Conservation (phyloP, 768 basidiomycete genomes). For the Calocybe indica region DNA sequence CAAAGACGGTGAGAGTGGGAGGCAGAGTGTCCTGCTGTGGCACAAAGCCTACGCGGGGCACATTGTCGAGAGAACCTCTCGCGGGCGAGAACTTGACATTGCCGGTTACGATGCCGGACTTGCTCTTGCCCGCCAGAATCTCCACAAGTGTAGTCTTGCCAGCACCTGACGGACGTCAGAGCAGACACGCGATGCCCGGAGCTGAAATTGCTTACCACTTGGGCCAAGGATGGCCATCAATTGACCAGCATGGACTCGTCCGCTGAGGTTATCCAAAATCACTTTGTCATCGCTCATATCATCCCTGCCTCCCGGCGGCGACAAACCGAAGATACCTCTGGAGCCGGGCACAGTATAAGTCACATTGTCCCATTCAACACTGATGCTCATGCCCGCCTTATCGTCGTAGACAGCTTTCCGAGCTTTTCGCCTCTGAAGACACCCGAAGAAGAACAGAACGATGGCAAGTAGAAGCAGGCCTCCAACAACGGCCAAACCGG, state of each 20-base stretch:
- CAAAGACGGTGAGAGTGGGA: slow-evolving; percentile 70
- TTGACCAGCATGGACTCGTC: slow-evolving; percentile 69
- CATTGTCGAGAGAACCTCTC: slow-evolving; percentile 14
- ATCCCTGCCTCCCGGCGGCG: slow-evolving; percentile 7
- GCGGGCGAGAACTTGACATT: slow-evolving; percentile 48
- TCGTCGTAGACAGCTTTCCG: slow-evolving; percentile 34
- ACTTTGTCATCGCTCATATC: slow-evolving; percentile 44
- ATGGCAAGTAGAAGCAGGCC: slow-evolving; percentile 53
- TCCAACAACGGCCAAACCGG: slow-evolving; percentile 83
- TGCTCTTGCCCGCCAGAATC: slow-evolving; percentile 79
- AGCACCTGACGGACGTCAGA: slow-evolving; percentile 40
- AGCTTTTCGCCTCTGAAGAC: slow-evolving; percentile 57
- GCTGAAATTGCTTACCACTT: slow-evolving; percentile 48
- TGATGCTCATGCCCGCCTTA: slow-evolving; percentile 44
- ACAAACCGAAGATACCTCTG: slow-evolving; percentile 8
- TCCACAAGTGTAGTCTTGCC: slow-evolving; percentile 93
- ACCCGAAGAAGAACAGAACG: slow-evolving; percentile 56
- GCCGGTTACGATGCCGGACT: slow-evolving; percentile 66
- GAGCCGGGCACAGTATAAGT: slow-evolving; percentile 52
- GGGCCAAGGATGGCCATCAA: slow-evolving; percentile 93
- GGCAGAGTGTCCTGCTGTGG: slow-evolving; percentile 85
- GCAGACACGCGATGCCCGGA: background rate
- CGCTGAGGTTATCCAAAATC: slow-evolving; percentile 66
- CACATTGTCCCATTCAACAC: slow-evolving; percentile 63
- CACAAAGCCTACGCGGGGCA: slow-evolving; percentile 74